Evolutionary conservation across 495 filamentous ascomycete species (phyloP).

Genomic region (Penicillium waksmanii): DNA sequence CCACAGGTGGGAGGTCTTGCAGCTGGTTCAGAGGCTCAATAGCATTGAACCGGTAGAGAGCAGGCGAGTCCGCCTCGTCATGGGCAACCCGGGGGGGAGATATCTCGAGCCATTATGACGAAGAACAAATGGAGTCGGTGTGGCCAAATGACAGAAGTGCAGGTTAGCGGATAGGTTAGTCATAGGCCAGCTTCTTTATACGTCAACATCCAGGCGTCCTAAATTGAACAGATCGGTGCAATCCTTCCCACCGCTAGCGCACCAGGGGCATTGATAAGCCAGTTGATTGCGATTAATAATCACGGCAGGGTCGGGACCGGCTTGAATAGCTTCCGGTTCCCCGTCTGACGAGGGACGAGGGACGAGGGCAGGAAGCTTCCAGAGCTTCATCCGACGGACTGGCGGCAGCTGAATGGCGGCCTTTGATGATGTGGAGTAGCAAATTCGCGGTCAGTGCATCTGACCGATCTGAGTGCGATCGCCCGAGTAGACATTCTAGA

Average conservation of each 20-base stretch:
- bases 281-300: slow-evolving; percentile 27
- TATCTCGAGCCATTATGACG: slow-evolving; percentile 11
- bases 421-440: not conserved
- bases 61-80: slow-evolving; percentile 10
- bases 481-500: too few species aligned
- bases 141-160: not conserved
- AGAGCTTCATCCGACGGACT: slow-evolving; percentile 1
- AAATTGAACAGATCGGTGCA: slow-evolving; percentile 15
- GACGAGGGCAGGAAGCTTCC: not conserved
- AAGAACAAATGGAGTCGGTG: not conserved
- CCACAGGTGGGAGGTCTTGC: slow-evolving; percentile 11
- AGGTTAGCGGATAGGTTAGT: too few species aligned
- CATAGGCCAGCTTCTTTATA: too few species aligned
- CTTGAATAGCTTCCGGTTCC: slow-evolving; percentile 2
- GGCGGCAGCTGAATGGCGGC: too few species aligned
- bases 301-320: slow-evolving; percentile 15
- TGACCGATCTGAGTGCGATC: too few species aligned
- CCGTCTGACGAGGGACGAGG: too few species aligned
- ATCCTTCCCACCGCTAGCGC: slow-evolving; percentile 8
- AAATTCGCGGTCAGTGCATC: too few species aligned
- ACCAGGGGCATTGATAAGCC: slow-evolving; percentile 11
- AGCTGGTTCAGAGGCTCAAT: slow-evolving; percentile 23
- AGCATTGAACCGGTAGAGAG: slow-evolving; percentile 22
- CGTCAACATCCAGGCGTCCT: not conserved
- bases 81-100: not conserved